Base-by-base conservation (phyloP, 495 filamentous ascomycete species). In the Annulohypoxylon maeteangense region DNA sequence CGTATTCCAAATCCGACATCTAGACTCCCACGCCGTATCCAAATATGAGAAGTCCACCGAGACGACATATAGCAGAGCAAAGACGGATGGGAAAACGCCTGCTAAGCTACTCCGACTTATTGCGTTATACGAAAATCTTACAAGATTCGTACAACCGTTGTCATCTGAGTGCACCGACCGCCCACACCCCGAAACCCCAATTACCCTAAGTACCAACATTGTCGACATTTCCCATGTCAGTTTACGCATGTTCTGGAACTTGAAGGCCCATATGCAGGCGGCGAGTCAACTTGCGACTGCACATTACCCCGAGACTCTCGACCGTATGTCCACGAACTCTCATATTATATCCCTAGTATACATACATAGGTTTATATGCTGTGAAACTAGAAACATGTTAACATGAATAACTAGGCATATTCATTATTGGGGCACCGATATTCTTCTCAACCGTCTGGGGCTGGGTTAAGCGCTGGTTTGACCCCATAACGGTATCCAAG, bases 401-500 rank as follows among this genome's bases (percentile, higher is more conserved):
- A 72, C 50, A 20, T 14, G 10, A 29, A 18, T 31, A 7, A 18
- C 8, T 25, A 72, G 71, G 50, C 20, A 62, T 70, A 31, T 74
- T 92, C 86, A 92, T 97, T 75, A 91, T 97, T 67, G 93, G 93
- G 48, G 94, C 94, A 0, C 94, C 94, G 3, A 84, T 88, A 45
- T 97, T 96, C 85, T 97, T 97, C 82, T 92, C 92, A 29, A 96
- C 93, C 10, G 92, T 97, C 56, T 97, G 94, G 94, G 87, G 91
- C 68, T 97, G 94, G 94, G 90, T 96, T 80, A 96, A 97, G 83
- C 89, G 90, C 75, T 97, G 94, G 94, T 97, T 97, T 76, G 94
- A 97, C 80, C 94, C 94, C 25, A 91, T 91, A 63, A 97, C 94
- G 48, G 92, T 93, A 3, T 93, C 91, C 67, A 97, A 97, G 81